Percentiles rank a stretch among this genome's conserved stretches.
phyloP scores from a whole-genome alignment of 1,284 basidiomycete species.

The Microbotryum saponariae region DNA sequence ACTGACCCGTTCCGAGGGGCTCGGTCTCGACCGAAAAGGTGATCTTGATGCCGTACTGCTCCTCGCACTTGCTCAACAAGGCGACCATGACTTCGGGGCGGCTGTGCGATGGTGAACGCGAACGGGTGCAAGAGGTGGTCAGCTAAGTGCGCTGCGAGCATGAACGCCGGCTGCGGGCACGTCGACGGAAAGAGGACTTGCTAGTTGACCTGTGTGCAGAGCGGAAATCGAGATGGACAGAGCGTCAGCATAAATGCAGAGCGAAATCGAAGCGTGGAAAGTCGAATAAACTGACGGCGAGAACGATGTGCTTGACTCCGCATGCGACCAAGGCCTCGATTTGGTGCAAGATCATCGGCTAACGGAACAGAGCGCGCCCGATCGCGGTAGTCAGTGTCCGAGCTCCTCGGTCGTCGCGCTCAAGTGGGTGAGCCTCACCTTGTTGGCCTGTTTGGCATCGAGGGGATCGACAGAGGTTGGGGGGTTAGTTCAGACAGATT shows the following conservation, averaged over 20 bases:
- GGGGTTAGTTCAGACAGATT: too few relatives aligned
- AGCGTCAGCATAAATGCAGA: too few relatives aligned
- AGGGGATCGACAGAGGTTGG: not conserved
- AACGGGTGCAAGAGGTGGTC: not conserved
- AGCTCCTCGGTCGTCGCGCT: too few relatives aligned
- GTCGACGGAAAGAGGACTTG: not conserved
- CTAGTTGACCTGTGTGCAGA: slow-evolving; percentile 20
- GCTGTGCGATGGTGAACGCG: slow-evolving; percentile 10
- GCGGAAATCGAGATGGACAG: too few relatives aligned
- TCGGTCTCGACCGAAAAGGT: slow-evolving; percentile 50
- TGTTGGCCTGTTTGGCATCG: slow-evolving; percentile 1
- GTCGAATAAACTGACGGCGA: slow-evolving; percentile 47
- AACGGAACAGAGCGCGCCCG: too few relatives aligned
- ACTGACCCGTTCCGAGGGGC: slow-evolving; percentile 48
- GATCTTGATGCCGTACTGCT: slow-evolving; percentile 50
- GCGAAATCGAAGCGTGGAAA: too few relatives aligned
- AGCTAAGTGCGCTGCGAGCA: not conserved
- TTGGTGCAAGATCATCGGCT: slow-evolving; percentile 44
- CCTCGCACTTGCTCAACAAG: slow-evolving; percentile 49
- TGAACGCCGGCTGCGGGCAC: not conserved
- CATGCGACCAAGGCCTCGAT: slow-evolving; percentile 49
- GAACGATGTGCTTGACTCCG: slow-evolving; percentile 51
- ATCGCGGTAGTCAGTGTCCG: too few relatives aligned
- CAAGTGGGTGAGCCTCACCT: not conserved
- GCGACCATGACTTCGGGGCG: slow-evolving; percentile 47